Base-by-base conservation (phyloP, 2,329 filamentous ascomycete species). In the Fusarium sp. region DNA sequence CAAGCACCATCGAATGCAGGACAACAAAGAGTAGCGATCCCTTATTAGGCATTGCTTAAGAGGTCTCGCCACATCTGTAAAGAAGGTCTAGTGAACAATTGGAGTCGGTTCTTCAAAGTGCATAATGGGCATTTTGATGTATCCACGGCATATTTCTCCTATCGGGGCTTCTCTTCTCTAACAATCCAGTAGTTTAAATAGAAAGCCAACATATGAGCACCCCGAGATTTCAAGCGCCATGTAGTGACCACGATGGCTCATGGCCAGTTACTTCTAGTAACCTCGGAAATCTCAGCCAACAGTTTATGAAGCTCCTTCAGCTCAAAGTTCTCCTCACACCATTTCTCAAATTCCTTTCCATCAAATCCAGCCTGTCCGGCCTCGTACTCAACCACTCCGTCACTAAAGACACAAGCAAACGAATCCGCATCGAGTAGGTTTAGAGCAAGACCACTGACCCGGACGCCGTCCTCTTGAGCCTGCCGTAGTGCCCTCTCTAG, bases 271-370 rank as follows among this genome's bases (percentile, higher is more conserved):
- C 52, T 25, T 14, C 15, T 58, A 4, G 33, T 40, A 17, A 22
- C 56, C 33, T 58, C 56, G 4, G 22, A n/a, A 38, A 58, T 58
- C 56, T 58, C 56, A 27, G 35, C 56, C 33, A 37, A 37, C 20
- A 58, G 22, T 35, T 38, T 58, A 7, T 40, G 56, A 58, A 58
- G 14, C 20, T 37, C 56, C 33, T 12, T 57, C 32, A 74, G 60
- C 1, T 38, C 60, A 27, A 69, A 69, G 52, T 72, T 74, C 11
- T 72, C 60, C 20, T 64, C 58, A 20, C 76, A 78, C 76, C 76
- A 78, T 40, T 15, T 37, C 52, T 70, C 65, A 54, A 78, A 75
- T 5, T 60, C 59, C 32, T 57, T 43, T 3, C 70, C 69, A 33
- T 69, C 62, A 40, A 70, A 71, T 0, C 45, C 27, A 35, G 62